Evolutionary conservation across 805 yeast genomes (phyloP).

Genomic region (Starmera dryadoides): DNA sequence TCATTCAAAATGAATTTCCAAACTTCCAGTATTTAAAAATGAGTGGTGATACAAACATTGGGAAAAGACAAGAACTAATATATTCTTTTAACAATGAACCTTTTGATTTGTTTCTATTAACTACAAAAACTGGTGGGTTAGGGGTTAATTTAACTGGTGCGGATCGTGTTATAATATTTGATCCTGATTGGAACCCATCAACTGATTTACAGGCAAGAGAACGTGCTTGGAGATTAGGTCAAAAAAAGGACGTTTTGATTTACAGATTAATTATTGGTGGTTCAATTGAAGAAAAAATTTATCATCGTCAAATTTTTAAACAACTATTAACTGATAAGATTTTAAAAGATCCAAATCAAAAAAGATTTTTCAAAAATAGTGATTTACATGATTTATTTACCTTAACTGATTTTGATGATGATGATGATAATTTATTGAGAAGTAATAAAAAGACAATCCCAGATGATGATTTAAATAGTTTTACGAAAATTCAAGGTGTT

Average conservation of each 20-base stretch:
- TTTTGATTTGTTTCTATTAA: slow-evolving; percentile 63
- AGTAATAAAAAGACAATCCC: slow-evolving; percentile 28
- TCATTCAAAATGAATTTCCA: slow-evolving; percentile 34
- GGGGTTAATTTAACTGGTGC: slow-evolving; percentile 96
- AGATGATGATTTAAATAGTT: slow-evolving; percentile 61
- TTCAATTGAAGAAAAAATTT: slow-evolving; percentile 92
- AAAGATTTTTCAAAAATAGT: slow-evolving; percentile 85
- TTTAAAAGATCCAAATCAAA: slow-evolving; percentile 89
- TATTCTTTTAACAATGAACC: slow-evolving; percentile 68
- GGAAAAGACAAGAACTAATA: slow-evolving; percentile 68
- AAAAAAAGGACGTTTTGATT: slow-evolving; percentile 83
- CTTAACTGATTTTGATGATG: slow-evolving; percentile 61
- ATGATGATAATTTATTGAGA: slow-evolving; percentile 47
- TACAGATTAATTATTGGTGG: slow-evolving; percentile 92
- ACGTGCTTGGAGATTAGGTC: slow-evolving; percentile 96
- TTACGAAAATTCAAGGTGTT: slow-evolving; percentile 64
- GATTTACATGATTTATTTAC: slow-evolving; percentile 88
- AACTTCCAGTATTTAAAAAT: slow-evolving; percentile 60
- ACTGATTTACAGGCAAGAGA: slow-evolving; percentile 96
- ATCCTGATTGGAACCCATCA: slow-evolving; percentile 99
- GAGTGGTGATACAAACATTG: slow-evolving; percentile 92
- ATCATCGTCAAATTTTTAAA: slow-evolving; percentile 94
- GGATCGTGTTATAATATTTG: slow-evolving; percentile 85
- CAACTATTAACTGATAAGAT: slow-evolving; percentile 91
- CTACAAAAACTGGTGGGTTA: slow-evolving; percentile 94